A percentile compares a stretch with the other conserved stretches of the same genome.
Conservation (phyloP, 129 eudicot genomes). For the Apium graveolens region DNA sequence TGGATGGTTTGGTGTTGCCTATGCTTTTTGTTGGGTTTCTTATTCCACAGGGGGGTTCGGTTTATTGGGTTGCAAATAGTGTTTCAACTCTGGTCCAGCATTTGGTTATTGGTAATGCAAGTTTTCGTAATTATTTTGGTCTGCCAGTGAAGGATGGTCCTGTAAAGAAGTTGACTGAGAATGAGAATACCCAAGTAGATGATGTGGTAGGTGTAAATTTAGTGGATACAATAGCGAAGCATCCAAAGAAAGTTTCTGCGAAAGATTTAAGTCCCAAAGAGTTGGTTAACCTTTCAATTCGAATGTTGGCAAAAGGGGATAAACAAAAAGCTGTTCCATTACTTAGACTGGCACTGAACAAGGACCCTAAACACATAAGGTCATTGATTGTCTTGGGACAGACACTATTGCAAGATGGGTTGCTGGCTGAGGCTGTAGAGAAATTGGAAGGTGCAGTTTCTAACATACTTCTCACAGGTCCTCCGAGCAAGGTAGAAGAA, state of each 20-base stretch:
- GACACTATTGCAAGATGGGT: conserved; percentile 40
- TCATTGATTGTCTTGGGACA: conserved; percentile 72
- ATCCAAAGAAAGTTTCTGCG: conserved; percentile 20
- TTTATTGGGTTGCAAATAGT: conserved; percentile 80
- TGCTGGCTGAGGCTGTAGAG: conserved; percentile 52
- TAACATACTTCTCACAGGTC: conserved; percentile 42
- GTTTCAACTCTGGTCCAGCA: conserved; percentile 62
- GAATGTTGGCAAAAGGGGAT: conserved; percentile 36
- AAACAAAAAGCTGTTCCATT: conserved; percentile 43
- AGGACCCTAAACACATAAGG: conserved; percentile 60
- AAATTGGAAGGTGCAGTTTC: conserved; percentile 53
- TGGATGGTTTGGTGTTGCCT: conserved; percentile 60
- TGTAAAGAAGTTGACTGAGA: conserved; percentile 7
- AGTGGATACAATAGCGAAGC: conserved; percentile 27
- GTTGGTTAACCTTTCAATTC: conserved; percentile 46
- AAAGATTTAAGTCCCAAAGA: conserved; percentile 48
- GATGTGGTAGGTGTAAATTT: conserved; percentile 23
- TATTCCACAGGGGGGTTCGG: conserved; percentile 68
- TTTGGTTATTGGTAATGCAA: conserved; percentile 44
- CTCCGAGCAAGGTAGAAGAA: conserved; percentile 48
- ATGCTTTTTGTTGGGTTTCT: conserved; percentile 32
- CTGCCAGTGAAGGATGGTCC: conserved; percentile 39
- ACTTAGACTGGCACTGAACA: conserved; percentile 58
- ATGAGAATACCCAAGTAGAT: conserved; percentile 18
- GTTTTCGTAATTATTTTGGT: conserved; percentile 51